These are phyloP conservation scores for Peniophora sp. DNA, from an alignment of 1,284 basidiomycete species.

Conservation along the genomic window DNA sequence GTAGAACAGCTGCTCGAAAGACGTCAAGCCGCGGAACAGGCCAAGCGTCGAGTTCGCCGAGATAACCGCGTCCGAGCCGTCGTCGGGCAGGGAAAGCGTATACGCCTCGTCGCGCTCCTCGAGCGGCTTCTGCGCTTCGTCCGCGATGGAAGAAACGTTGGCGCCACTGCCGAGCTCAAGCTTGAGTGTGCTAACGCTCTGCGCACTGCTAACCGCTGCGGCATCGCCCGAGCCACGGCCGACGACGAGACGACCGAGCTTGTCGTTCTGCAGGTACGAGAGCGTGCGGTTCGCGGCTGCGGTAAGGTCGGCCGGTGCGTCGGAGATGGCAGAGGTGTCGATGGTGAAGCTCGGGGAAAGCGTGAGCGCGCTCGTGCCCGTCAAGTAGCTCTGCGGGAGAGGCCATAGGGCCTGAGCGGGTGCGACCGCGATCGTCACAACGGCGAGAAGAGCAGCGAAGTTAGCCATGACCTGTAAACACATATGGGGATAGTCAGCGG, in stretches of 20 bases:
- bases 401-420: constrained; percentile 48
- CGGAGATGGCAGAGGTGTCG: constrained; percentile 19
- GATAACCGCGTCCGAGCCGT: constrained; percentile 54
- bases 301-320: constrained; percentile 36
- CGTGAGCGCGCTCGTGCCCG: constrained; percentile 42
- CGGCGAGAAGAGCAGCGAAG: background rate
- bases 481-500: too few species aligned
- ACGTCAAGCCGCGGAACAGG: constrained; percentile 73
- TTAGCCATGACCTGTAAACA: background rate
- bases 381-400: constrained; percentile 40
- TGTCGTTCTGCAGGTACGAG: constrained; percentile 30
- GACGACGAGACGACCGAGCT: constrained; percentile 38
- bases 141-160: constrained; percentile 29
- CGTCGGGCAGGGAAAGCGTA: constrained; percentile 48
- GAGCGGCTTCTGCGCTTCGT: constrained; percentile 48
- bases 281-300: constrained; percentile 35
- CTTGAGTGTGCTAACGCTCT: constrained; percentile 24
- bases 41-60: constrained; percentile 71
- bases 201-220: constrained; percentile 20
- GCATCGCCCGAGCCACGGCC: constrained; percentile 39
- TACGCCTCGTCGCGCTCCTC: constrained; percentile 43
- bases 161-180: constrained; percentile 27
- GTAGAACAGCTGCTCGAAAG: constrained; percentile 78
- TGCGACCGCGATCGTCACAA: constrained; percentile 10
- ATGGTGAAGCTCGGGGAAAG: constrained; percentile 43